Evolutionary conservation across 257 asterid species (phyloP).

Genomic region (Jacaranda copaia): DNA sequence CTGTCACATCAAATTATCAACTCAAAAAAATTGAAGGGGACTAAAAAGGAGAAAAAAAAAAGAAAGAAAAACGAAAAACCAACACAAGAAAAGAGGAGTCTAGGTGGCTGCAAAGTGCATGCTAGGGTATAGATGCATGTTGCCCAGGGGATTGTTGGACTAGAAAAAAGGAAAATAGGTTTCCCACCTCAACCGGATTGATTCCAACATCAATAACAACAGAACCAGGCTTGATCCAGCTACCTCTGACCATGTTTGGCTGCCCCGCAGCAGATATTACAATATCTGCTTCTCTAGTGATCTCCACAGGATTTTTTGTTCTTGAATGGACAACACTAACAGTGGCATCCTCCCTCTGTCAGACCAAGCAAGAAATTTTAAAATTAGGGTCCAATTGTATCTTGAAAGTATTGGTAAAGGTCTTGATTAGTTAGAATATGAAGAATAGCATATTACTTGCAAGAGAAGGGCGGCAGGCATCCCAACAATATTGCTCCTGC

Average conservation of each 20-base stretch:
- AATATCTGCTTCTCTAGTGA: constrained; percentile 84
- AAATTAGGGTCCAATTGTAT: background rate
- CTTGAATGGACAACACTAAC: constrained; percentile 88
- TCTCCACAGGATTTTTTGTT: constrained; percentile 79
- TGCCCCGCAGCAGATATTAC: constrained; percentile 82
- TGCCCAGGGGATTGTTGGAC: background rate
- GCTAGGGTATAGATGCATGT: background rate
- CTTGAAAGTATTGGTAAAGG: background rate
- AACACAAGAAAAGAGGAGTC: background rate
- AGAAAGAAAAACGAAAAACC: background rate
- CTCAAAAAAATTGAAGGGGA: background rate
- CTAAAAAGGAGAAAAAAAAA: too few relatives aligned
- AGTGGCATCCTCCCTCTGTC: constrained; percentile 91
- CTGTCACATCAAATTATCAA: constrained; percentile 47
- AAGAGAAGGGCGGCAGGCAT: constrained; percentile 88
- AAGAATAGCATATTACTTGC: constrained; percentile 59
- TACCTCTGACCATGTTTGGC: constrained; percentile 92
- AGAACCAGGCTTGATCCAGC: constrained; percentile 94
- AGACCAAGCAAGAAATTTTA: constrained; percentile 25
- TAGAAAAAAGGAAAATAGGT: background rate
- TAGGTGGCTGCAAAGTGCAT: background rate
- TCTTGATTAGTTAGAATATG: background rate
- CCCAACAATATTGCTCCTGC: constrained; percentile 96
- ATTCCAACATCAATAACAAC: constrained; percentile 91
- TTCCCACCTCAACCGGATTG: constrained; percentile 78